Percentiles rank a stretch among this genome's conserved stretches.
Conservation (phyloP, 257 asterid species). For the Vinca minor region DNA sequence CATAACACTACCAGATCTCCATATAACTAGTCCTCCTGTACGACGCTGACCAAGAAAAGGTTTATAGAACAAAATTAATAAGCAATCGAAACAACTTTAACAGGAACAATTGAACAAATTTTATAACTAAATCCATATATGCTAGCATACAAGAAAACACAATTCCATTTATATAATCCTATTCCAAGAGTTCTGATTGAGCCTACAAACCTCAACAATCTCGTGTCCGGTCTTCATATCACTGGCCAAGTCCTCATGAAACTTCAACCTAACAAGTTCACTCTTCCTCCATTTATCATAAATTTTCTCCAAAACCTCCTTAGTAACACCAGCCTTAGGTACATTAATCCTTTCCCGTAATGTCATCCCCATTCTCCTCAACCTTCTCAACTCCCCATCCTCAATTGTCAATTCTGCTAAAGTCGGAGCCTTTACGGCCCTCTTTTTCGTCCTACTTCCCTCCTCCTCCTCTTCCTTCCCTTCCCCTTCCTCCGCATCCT, state of each 20-base stretch:
- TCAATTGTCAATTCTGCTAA: constrained; percentile 83
- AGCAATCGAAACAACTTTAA: no score
- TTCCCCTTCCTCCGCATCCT: constrained; percentile 31
- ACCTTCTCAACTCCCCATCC: constrained; percentile 85
- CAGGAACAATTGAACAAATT: no score
- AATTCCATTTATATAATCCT: no score
- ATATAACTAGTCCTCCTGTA: constrained; percentile 80
- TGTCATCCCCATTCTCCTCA: constrained; percentile 81
- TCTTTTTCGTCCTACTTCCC: constrained; percentile 34
- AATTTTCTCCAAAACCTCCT: constrained; percentile 80
- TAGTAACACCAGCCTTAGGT: constrained; percentile 90
- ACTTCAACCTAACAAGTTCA: constrained; percentile 89
- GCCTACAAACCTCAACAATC: constrained; percentile 84
- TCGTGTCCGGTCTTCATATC: constrained; percentile 95
- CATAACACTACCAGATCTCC: constrained; percentile 99
- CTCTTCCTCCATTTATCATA: constrained; percentile 81
- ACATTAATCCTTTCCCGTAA: constrained; percentile 81
- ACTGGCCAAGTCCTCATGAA: constrained; percentile 86
- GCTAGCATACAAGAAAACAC: background rate
- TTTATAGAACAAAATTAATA: background rate
- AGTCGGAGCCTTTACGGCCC: constrained; percentile 58
- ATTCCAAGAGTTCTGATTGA: background rate
- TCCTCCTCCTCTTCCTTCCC: constrained; percentile 27
- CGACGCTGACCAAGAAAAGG: constrained; percentile 56
- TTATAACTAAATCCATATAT: background rate